Evolutionary conservation across 2,329 filamentous ascomycete species (phyloP).

Genomic region (Trichoderma lentiforme): DNA sequence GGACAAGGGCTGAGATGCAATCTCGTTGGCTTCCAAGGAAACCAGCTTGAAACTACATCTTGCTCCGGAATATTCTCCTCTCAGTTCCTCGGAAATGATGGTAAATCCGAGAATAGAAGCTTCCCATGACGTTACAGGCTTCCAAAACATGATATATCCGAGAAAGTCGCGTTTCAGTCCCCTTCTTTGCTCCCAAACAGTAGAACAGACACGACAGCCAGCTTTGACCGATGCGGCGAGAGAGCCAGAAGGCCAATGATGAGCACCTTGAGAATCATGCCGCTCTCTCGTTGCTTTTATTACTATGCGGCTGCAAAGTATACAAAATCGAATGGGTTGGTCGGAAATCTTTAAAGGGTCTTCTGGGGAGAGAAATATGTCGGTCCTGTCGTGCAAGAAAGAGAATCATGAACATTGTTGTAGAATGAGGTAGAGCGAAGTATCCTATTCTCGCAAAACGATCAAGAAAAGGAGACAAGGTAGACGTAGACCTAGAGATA

Average conservation of each 20-base stretch:
- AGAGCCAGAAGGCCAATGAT: background rate
- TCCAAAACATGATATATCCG: background rate
- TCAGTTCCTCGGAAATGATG: background rate
- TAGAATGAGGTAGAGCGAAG: background rate
- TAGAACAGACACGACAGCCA: background rate
- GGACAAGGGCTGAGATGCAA: background rate
- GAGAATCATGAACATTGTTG: background rate
- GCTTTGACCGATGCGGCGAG: background rate
- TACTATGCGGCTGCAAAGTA: background rate
- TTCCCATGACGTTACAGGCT: background rate
- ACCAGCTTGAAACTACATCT: background rate
- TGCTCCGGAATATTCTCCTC: background rate
- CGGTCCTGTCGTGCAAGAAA: background rate
- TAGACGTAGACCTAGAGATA: background rate
- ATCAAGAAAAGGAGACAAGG: background rate
- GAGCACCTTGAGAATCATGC: background rate
- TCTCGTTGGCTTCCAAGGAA: background rate
- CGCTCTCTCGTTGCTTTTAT: background rate
- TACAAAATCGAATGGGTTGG: background rate
- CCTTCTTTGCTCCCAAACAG: background rate
- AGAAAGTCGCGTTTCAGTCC: background rate
- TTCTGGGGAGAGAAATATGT: background rate
- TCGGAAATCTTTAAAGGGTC: background rate
- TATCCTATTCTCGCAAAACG: background rate
- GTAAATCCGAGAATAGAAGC: background rate